These are phyloP conservation scores for Pilaira anomala DNA, from an alignment of 192 early-diverging fungal species.

Conservation along the genomic window DNA sequence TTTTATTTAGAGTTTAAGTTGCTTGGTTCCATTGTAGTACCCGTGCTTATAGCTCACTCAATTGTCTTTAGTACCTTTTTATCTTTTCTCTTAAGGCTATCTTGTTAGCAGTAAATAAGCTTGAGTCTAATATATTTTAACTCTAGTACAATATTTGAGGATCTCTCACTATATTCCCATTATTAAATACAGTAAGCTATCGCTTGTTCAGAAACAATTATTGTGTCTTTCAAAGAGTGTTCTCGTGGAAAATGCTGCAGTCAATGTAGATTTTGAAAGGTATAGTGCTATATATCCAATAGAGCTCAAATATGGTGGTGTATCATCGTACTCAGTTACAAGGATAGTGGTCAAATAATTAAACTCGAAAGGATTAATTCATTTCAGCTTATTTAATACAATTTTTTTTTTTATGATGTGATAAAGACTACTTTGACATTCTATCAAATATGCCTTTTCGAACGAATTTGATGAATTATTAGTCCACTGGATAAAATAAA, in stretches of 20 bases:
- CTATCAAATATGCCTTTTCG: slow-evolving; percentile 69
- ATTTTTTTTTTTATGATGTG: slow-evolving; percentile 46
- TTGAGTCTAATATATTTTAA: no score
- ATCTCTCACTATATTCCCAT: no score
- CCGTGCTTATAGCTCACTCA: no score
- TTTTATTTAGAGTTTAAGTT: no score
- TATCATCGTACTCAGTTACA: slow-evolving; percentile 72
- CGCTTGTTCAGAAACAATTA: slow-evolving; percentile 73
- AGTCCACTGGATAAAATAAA: no score
- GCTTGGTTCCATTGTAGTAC: no score
- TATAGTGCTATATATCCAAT: slow-evolving; percentile 57
- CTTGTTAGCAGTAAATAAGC: no score
- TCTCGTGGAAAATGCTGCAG: slow-evolving; percentile 56
- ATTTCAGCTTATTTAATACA: neutral
- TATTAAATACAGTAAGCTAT: no score
- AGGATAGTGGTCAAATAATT: slow-evolving; percentile 71
- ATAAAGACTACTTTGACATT: slow-evolving; percentile 60
- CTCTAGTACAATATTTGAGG: no score
- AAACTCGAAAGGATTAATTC: slow-evolving; percentile 64
- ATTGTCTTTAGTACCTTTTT: no score
- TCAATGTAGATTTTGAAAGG: slow-evolving; percentile 55
- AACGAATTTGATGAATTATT: slow-evolving; percentile 84
- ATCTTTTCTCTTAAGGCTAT: no score
- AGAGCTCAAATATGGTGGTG: no score
- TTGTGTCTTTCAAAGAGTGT: slow-evolving; percentile 63